These are phyloP conservation scores for Colletotrichum musicola DNA, from an alignment of 2,329 filamentous ascomycete species.

Conservation along the genomic window DNA sequence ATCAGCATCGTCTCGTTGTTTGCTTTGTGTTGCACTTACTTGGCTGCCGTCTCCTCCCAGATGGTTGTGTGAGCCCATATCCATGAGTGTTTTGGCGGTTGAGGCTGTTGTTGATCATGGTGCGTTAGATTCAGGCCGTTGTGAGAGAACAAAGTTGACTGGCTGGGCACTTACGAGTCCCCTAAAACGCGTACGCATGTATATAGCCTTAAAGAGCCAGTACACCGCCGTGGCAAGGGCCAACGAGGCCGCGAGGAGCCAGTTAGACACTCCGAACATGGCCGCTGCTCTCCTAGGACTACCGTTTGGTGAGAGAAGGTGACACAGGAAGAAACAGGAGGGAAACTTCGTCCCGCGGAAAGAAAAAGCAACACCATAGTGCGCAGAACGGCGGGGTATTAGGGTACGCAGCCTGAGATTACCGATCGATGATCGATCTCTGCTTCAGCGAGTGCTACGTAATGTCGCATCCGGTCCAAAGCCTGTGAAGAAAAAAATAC, in stretches of 20 bases:
- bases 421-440: background rate
- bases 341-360: background rate
- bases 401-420: slow-evolving; percentile 11
- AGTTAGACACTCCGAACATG: slow-evolving; percentile 36
- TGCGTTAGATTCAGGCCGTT: background rate
- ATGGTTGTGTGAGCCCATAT: slow-evolving; percentile 42
- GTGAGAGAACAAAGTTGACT: too few relatives aligned
- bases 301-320: background rate
- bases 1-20: background rate
- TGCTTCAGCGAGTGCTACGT: background rate
- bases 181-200: slow-evolving; percentile 29
- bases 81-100: slow-evolving; percentile 40
- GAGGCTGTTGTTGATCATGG: background rate
- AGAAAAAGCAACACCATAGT: slow-evolving; percentile 4
- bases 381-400: slow-evolving; percentile 14
- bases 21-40: background rate
- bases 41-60: slow-evolving; percentile 36
- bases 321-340: background rate
- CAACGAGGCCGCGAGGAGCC: slow-evolving; percentile 27
- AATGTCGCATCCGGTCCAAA: slow-evolving; percentile 12
- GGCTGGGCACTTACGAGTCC: slow-evolving; percentile 22
- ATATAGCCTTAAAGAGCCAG: slow-evolving; percentile 28
- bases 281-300: background rate
- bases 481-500: background rate
- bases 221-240: slow-evolving; percentile 33